Evolutionary conservation across 345 rosid species (phyloP).

Genomic region (Linum lewisii): DNA sequence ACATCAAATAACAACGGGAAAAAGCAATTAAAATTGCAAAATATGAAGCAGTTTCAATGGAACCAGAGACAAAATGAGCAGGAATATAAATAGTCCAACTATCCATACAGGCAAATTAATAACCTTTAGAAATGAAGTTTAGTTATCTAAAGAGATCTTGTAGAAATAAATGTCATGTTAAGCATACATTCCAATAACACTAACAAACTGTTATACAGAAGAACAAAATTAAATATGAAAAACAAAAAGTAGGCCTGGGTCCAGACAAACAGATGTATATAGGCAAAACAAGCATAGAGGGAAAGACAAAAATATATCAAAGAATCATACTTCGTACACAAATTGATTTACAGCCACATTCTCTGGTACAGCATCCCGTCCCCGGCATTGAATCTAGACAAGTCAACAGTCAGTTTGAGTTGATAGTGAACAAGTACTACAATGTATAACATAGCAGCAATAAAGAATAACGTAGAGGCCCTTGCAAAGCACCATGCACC

Average conservation of each 20-base stretch:
- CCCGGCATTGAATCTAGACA: conserved; percentile 80
- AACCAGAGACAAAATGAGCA: neutral
- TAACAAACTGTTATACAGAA: neutral
- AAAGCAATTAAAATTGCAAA: neutral
- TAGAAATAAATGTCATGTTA: neutral
- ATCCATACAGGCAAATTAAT: too few relatives aligned
- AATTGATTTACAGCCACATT: conserved; percentile 78
- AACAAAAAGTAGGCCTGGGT: neutral
- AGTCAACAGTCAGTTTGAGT: conserved; percentile 8
- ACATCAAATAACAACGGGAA: neutral
- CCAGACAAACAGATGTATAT: neutral
- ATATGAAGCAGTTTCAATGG: neutral
- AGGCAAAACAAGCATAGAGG: neutral
- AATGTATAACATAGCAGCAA: neutral
- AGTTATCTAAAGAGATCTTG: neutral
- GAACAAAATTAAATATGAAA: neutral
- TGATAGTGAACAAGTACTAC: neutral
- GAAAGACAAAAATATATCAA: neutral
- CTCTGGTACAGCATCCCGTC: conserved; percentile 88
- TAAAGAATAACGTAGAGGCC: neutral
- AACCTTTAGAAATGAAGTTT: neutral
- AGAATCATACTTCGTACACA: conserved; percentile 65
- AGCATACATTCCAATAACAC: neutral
- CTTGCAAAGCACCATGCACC: conserved; percentile 29
- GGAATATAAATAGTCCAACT: neutral